Base-by-base conservation (phyloP, 768 basidiomycete genomes). In the Suillus americanus region DNA sequence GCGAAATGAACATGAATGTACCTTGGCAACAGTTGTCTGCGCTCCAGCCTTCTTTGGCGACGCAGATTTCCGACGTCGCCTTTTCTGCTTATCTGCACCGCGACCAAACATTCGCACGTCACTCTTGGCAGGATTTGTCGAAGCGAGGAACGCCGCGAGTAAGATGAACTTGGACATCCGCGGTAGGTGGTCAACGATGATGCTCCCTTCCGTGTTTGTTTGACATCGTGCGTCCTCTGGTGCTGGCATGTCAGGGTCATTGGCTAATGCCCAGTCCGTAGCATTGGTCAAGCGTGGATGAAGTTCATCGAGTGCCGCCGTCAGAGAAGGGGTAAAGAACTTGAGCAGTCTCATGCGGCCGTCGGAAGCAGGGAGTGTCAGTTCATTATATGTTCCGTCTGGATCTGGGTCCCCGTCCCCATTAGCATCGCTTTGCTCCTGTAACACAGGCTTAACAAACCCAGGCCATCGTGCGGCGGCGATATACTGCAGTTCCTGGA, bases 51-150 rank as follows among this genome's bases (percentile, higher is more conserved):
- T 77, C 64, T 75, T 81, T 20, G 74, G 73, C 10, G 72, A 78
- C 33, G 81, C 79, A 2, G 76, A 73, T 61, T 73, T 78, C 65
- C 79, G 76, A 66, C 85, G 82, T 74, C 83, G 83, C 66, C 81
- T 80, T 70, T 83, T 85, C 64, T 85, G 85, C 72, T 91, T 91
- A 61, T 89, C 88, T 33, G 85, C 64, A 1, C 87, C 89, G 16
- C 94, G 74, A 5, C 91, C 90, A 75, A 97, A 94, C 85, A 97
- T 89, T 43, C 91, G 81, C 67, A 93, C 41, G 75, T 96, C 95
- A 10, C 87, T 88, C 70, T 87, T 89, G 0, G 88, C 75, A 2
- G 95, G 94, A 70, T 97, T 97, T 48, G 89, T 90, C 48, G 92
- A 93, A 6, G 94, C 92, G 46, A 95, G 76, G 71, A 89, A 97